These are phyloP conservation scores for Volutella citrinella DNA, from an alignment of 2,329 filamentous ascomycete species.

Conservation along the genomic window DNA sequence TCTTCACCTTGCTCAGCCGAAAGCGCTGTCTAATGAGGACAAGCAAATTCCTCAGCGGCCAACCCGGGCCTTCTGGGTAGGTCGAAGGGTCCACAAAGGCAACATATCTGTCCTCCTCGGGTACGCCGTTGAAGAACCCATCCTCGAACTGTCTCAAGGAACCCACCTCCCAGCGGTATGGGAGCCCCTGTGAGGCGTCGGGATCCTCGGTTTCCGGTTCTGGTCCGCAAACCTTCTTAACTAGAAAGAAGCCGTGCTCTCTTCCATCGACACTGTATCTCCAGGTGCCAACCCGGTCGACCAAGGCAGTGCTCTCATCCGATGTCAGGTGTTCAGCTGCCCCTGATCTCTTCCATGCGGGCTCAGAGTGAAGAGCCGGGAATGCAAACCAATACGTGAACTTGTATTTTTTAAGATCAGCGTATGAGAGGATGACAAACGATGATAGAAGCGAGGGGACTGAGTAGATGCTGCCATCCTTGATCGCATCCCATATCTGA, in stretches of 20 bases:
- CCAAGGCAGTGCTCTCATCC: conserved; percentile 73
- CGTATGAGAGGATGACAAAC: conserved; percentile 86
- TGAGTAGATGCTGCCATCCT: conserved; percentile 93
- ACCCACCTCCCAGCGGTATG: conserved; percentile 74
- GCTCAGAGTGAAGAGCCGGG: conserved; percentile 86
- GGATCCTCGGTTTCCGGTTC: conserved; percentile 46
- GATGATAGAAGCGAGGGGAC: conserved; percentile 87
- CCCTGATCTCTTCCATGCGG: conserved; percentile 68
- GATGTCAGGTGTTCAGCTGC: conserved; percentile 55
- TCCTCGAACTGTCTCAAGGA: conserved; percentile 75
- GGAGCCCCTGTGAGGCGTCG: conserved; percentile 46
- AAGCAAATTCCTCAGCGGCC: conserved; percentile 88
- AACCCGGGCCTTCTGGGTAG: conserved; percentile 81
- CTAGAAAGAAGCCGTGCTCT: conserved; percentile 95
- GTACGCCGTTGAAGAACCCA: conserved; percentile 77
- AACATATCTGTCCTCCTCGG: conserved; percentile 74
- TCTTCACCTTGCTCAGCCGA: conserved; percentile 71
- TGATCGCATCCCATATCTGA: conserved; percentile 97
- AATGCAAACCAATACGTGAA: conserved; percentile 99
- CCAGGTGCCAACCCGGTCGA: conserved; percentile 85
- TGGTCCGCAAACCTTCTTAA: conserved; percentile 62
- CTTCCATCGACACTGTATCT: conserved; percentile 75
- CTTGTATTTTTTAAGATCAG: conserved; percentile 94
- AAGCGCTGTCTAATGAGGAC: conserved; percentile 82
- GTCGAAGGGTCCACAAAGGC: conserved; percentile 92